Percentiles rank a stretch among this genome's conserved stretches.
Evolutionary conservation across 2,329 filamentous ascomycete genomes (phyloP).

Genomic region (Orbilia javanica): DNA sequence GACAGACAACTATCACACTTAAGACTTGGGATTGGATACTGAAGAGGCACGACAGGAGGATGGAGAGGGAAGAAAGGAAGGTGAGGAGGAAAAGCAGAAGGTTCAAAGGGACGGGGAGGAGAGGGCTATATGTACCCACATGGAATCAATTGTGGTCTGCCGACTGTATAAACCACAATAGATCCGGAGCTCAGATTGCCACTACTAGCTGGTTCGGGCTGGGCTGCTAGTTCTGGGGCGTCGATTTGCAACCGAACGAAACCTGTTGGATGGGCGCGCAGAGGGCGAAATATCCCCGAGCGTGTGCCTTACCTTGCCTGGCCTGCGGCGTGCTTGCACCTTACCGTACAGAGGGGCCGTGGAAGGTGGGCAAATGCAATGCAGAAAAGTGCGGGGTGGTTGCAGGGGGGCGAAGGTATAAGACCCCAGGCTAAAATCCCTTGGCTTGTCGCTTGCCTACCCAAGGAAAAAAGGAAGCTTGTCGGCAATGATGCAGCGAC

Average conservation of each 20-base stretch:
- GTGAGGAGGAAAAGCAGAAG: slow-evolving; percentile 5
- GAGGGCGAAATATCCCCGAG: slow-evolving; percentile 55
- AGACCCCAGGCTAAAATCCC: slow-evolving; percentile 50
- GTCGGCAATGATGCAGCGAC: slow-evolving; percentile 53
- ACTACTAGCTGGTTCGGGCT: slow-evolving; percentile 41
- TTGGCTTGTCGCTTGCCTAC: slow-evolving; percentile 53
- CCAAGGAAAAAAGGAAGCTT: slow-evolving; percentile 58
- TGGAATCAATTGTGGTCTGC: slow-evolving; percentile 58
- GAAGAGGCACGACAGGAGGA: slow-evolving; percentile 9
- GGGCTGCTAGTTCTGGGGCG: slow-evolving; percentile 14
- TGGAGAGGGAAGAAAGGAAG: background rate
- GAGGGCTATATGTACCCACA: slow-evolving; percentile 58
- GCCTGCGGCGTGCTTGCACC: background rate
- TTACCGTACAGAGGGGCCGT: slow-evolving; percentile 11
- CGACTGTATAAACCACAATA: slow-evolving; percentile 53
- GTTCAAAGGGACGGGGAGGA: slow-evolving; percentile 40
- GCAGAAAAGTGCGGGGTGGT: slow-evolving; percentile 57
- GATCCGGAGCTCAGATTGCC: slow-evolving; percentile 41
- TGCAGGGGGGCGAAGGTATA: slow-evolving; percentile 23
- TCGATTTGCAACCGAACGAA: slow-evolving; percentile 24
- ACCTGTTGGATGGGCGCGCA: slow-evolving; percentile 16
- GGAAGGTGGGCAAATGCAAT: slow-evolving; percentile 18
- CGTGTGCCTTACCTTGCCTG: background rate
- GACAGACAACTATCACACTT: slow-evolving; percentile 5
- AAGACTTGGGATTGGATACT: slow-evolving; percentile 4